Evolutionary conservation across 1,284 basidiomycete species (phyloP), one percentile per base, ranked within the genome.

Genomic region (Irpex sp.): DNA sequence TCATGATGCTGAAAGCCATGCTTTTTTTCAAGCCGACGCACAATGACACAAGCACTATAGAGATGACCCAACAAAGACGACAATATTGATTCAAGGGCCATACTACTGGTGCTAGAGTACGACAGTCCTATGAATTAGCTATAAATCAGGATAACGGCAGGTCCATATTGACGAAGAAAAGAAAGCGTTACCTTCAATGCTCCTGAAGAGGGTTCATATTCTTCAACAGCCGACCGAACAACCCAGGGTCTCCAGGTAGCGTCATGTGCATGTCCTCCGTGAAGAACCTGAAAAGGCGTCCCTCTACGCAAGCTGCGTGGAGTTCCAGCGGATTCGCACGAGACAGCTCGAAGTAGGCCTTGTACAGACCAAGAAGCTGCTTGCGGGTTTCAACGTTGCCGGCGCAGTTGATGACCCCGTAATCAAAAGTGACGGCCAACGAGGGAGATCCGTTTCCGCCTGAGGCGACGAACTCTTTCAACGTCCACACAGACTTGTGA

Each of bases 401-500:
- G 46, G 60, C 60, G 63, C 77, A 78, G 60, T 78, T 78, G 6
- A 8, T 64, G 65, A 77, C 79, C 3, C 79, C 78, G 50, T 79
- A 80, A 62, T 79, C 77, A 7, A 67, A 68, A 1, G 5, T 1
- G 3, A 76, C 65, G 1, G 73, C 49, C 1, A 60, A 66, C 3
- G n/a, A 17, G 2, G 50, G 55, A 4, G 5, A 11, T 7, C 61
- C 57, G 8, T 59, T 17, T 2, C 65, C 55, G 1, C 65, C 68
- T 1, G 64, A 63, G 13, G 58, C 58, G 35, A 76, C 65, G 55
- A 71, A 75, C 37, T 72, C 69, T 66, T 79, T 81, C 33, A 81
- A 69, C 35, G 69, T 11, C 79, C 79, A 81, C 19, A 79, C 78
- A 0, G 77, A 76, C 57, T 74, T 72, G 35, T 59, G 57, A 1